phyloP scores from a whole-genome alignment of 163 green algal genomes.

The Coccomyxa subellipsoidea region DNA sequence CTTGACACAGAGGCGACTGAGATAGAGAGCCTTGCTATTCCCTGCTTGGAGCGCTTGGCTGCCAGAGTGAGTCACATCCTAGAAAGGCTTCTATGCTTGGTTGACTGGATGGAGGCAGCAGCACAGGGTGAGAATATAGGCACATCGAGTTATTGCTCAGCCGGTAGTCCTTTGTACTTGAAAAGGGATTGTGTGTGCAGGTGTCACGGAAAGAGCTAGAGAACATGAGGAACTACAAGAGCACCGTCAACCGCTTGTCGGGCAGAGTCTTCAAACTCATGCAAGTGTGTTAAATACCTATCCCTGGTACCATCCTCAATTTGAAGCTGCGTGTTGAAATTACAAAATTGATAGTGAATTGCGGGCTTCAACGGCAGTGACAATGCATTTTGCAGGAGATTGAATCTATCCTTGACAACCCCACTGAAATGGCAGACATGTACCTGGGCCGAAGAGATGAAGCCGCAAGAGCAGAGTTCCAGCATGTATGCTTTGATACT shows the following conservation, averaged over 20 bases:
- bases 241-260: constrained; percentile 32
- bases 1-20: constrained; percentile 48
- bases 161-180: no score
- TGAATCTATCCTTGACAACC: constrained; percentile 58
- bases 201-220: constrained; percentile 42
- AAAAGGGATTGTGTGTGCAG: no score
- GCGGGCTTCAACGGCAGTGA: no score
- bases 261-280: constrained; percentile 35
- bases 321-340: no score
- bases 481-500: background rate
- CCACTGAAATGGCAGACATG: constrained; percentile 52
- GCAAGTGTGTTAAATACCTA: constrained; percentile 3
- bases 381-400: constrained; percentile 27
- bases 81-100: background rate
- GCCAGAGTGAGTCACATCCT: constrained; percentile 14
- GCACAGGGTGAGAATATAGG: no score
- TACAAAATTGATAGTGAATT: no score
- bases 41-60: constrained; percentile 35
- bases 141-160: no score
- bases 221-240: constrained; percentile 46
- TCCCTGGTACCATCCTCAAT: no score
- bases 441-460: constrained; percentile 27
- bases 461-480: background rate
- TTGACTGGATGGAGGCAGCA: background rate
- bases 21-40: constrained; percentile 36